phyloP scores from a whole-genome alignment of 345 rosid genomes.

The Aquilaria sinensis region DNA sequence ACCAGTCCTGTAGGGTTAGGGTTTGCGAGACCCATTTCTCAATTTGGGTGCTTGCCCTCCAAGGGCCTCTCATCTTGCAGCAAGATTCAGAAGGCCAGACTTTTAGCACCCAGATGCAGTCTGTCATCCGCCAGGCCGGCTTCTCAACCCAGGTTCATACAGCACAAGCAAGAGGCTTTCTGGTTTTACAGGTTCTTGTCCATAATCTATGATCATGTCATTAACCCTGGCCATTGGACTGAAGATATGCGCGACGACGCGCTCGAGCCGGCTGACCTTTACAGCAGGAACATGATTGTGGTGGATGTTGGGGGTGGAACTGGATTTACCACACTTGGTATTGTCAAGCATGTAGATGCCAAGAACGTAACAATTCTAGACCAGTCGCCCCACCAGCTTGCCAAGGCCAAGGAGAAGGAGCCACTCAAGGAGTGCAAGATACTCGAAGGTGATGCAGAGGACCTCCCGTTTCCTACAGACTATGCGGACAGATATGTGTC shows the following conservation, averaged over 20 bases:
- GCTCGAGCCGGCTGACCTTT: slow-evolving; percentile 84
- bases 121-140: slow-evolving; percentile 70
- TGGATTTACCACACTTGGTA: slow-evolving; percentile 87
- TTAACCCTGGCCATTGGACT: slow-evolving; percentile 85
- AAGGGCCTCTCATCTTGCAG: slow-evolving; percentile 18
- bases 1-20: slow-evolving; percentile 33
- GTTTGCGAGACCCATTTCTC: slow-evolving; percentile 33
- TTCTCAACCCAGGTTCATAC: slow-evolving; percentile 85
- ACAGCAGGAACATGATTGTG: slow-evolving; percentile 51
- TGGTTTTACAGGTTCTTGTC: slow-evolving; percentile 95
- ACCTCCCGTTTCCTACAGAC: slow-evolving; percentile 83
- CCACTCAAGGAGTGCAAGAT: slow-evolving; percentile 90
- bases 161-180: slow-evolving; percentile 92
- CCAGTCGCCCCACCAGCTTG: slow-evolving; percentile 99
- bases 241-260: slow-evolving; percentile 96
- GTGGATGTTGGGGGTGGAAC: slow-evolving; percentile 98
- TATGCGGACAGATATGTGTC: slow-evolving; percentile 93
- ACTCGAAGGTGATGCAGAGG: slow-evolving; percentile 93
- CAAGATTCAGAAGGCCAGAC: slow-evolving; percentile 19
- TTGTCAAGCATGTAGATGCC: slow-evolving; percentile 85
- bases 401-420: slow-evolving; percentile 89
- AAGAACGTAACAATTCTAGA: slow-evolving; percentile 93
- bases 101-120: slow-evolving; percentile 44
- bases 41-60: slow-evolving; percentile 26
- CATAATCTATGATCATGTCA: slow-evolving; percentile 75